These are phyloP conservation scores for Gleditsia sinensis DNA, from an alignment of 306 rosid species.

Conservation along the genomic window DNA sequence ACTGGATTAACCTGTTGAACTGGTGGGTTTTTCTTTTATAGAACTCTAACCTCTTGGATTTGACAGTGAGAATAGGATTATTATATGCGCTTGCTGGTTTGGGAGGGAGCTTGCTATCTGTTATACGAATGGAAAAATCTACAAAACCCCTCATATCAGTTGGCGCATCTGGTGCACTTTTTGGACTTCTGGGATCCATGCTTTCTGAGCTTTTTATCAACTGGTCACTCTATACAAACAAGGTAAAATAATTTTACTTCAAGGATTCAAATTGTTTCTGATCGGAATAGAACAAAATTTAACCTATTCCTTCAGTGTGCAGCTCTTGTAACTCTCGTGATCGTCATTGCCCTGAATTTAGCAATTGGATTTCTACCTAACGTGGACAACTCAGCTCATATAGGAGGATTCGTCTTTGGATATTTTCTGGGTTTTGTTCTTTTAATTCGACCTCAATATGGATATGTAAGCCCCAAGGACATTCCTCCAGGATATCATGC, in stretches of 20 bases:
- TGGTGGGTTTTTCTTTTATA: neutral
- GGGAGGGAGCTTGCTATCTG: slow-evolving; percentile 77
- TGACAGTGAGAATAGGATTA: slow-evolving; percentile 74
- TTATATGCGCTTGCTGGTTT: slow-evolving; percentile 71
- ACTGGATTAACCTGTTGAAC: neutral
- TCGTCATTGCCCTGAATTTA: slow-evolving; percentile 65
- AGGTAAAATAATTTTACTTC: slow-evolving; percentile 44
- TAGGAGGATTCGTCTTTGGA: slow-evolving; percentile 85
- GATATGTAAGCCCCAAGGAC: slow-evolving; percentile 62
- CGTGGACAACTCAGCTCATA: slow-evolving; percentile 90
- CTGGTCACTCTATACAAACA: slow-evolving; percentile 79
- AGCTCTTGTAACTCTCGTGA: slow-evolving; percentile 54
- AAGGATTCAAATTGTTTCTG: neutral
- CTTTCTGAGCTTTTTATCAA: slow-evolving; percentile 95
- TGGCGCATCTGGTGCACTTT: slow-evolving; percentile 96
- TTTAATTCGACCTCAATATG: slow-evolving; percentile 79
- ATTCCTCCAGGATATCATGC: slow-evolving; percentile 62
- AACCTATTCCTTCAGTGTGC: slow-evolving; percentile 57
- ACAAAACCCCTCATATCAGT: slow-evolving; percentile 51
- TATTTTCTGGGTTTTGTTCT: slow-evolving; percentile 77
- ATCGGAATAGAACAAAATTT: neutral
- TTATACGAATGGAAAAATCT: slow-evolving; percentile 32
- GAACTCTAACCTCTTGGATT: slow-evolving; percentile 25
- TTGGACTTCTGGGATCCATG: slow-evolving; percentile 89
- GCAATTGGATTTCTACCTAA: slow-evolving; percentile 82